These are phyloP conservation scores for Cenchrus americanus DNA, from an alignment of 176 grass and related monocot species.

Conservation along the genomic window DNA sequence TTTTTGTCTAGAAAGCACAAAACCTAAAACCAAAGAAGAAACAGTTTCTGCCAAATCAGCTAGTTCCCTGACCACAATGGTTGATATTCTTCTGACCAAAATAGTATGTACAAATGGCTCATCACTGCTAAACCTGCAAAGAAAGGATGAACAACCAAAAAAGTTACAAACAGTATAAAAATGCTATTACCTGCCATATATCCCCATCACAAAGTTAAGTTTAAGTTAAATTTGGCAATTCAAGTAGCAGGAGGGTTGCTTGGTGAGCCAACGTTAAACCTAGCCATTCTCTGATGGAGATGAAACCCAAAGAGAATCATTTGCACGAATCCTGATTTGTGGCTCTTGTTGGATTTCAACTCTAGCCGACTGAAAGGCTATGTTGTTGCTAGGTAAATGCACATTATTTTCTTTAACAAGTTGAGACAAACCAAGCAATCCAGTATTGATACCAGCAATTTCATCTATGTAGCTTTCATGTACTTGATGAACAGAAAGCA, in stretches of 20 bases:
- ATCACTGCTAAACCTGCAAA: constrained; percentile 50
- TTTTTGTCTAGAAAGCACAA: constrained; percentile 25
- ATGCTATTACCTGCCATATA: background rate
- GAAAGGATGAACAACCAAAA: background rate
- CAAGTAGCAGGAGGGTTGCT: background rate
- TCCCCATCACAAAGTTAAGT: constrained; percentile 13
- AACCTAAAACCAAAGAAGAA: constrained; percentile 23
- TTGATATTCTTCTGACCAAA: constrained; percentile 32
- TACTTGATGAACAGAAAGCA: constrained; percentile 11
- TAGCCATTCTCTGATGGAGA: no score
- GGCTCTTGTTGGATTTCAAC: no score
- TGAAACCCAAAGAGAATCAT: no score
- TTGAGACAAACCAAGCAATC: constrained; percentile 1
- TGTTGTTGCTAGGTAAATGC: background rate
- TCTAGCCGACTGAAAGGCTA: no score
- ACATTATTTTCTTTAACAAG: background rate
- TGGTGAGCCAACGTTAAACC: no score
- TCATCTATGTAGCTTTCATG: background rate
- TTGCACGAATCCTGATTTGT: no score
- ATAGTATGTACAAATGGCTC: constrained; percentile 48
- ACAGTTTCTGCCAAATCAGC: constrained; percentile 43
- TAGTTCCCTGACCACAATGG: constrained; percentile 34
- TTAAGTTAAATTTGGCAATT: background rate
- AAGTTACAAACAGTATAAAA: constrained; percentile 26
- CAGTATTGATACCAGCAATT: background rate